Evolutionary conservation across 208 protist species (phyloP).

Genomic region (Wallacemonas rigidus): DNA sequence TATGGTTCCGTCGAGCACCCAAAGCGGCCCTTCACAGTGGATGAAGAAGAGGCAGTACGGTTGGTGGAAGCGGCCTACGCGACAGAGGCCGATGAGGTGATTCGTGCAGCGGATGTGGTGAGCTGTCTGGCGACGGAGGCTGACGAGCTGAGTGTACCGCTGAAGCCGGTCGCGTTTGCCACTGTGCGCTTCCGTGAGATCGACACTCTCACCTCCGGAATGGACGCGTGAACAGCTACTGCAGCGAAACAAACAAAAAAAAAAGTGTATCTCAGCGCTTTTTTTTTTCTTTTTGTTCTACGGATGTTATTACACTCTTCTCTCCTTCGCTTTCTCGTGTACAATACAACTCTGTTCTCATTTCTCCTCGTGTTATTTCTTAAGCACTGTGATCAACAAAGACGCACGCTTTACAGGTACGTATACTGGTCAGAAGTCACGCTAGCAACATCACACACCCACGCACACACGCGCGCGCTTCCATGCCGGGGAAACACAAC

Average conservation of each 20-base stretch:
- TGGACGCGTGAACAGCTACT: background rate
- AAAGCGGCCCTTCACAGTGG: background rate
- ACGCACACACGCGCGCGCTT: too few species aligned
- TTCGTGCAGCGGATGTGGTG: slow-evolving; percentile 34
- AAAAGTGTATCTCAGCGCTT: background rate
- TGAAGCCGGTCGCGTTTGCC: slow-evolving; percentile 38
- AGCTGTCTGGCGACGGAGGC: slow-evolving; percentile 62
- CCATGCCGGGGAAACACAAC: too few species aligned
- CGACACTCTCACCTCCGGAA: slow-evolving; percentile 13
- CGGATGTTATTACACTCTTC: background rate
- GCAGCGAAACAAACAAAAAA: too few species aligned
- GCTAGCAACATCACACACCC: too few species aligned
- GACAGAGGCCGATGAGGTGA: slow-evolving; percentile 3
- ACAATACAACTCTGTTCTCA: too few species aligned
- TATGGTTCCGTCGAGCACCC: slow-evolving; percentile 7
- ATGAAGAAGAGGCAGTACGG: slow-evolving; percentile 1
- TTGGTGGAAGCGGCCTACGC: slow-evolving; percentile 14
- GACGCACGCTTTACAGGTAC: too few species aligned
- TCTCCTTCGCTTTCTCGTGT: background rate
- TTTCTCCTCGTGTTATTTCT: too few species aligned
- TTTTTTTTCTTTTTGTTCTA: slow-evolving; percentile 11
- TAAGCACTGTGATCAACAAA: too few species aligned
- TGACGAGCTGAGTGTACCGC: slow-evolving; percentile 49
- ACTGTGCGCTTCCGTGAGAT: slow-evolving; percentile 27
- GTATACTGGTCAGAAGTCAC: too few species aligned